Evolutionary conservation across 1,139 yeast genomes (phyloP).

Genomic region (Blastobotrys raffinosifermentans): DNA sequence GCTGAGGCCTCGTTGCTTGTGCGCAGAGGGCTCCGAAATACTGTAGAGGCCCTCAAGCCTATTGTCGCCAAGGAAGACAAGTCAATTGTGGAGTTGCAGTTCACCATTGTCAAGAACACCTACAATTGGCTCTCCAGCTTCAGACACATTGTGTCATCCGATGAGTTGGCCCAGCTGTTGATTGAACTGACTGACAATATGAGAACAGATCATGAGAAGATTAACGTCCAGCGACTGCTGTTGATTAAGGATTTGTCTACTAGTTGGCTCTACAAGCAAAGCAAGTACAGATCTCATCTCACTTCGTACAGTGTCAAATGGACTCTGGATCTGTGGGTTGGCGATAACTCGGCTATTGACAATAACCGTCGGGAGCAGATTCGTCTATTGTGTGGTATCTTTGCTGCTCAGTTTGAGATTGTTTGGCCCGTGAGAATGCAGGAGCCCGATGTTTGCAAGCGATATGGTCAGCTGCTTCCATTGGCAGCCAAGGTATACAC

Average conservation of each 20-base stretch:
- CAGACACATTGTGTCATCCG: slow-evolving; percentile 23
- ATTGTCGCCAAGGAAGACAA: slow-evolving; percentile 19
- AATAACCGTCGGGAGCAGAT: slow-evolving; percentile 26
- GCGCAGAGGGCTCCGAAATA: slow-evolving; percentile 18
- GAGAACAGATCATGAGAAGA: slow-evolving; percentile 33
- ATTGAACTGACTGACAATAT: slow-evolving; percentile 28
- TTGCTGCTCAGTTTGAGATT: slow-evolving; percentile 29
- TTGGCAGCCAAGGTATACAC: slow-evolving; percentile 29
- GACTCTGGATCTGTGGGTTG: slow-evolving; percentile 38
- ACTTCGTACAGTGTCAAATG: slow-evolving; percentile 52
- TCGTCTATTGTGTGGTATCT: slow-evolving; percentile 29
- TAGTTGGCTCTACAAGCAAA: slow-evolving; percentile 40
- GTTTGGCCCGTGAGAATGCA: slow-evolving; percentile 29
- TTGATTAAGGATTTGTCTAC: slow-evolving; percentile 54
- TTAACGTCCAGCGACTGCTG: slow-evolving; percentile 52
- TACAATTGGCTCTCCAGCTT: slow-evolving; percentile 21
- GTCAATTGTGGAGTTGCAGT: slow-evolving; percentile 22
- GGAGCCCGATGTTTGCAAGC: slow-evolving; percentile 26
- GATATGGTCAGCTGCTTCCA: slow-evolving; percentile 31
- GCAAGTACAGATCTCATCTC: slow-evolving; percentile 40
- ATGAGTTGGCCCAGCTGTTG: slow-evolving; percentile 24
- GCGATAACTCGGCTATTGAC: slow-evolving; percentile 21
- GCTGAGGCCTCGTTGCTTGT: slow-evolving; percentile 16
- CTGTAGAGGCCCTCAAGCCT: slow-evolving; percentile 22
- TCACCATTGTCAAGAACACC: slow-evolving; percentile 19